Evolutionary conservation across 139 green algal genomes (phyloP).

Genomic region (Auxenochlorella pyrenoidosa): DNA sequence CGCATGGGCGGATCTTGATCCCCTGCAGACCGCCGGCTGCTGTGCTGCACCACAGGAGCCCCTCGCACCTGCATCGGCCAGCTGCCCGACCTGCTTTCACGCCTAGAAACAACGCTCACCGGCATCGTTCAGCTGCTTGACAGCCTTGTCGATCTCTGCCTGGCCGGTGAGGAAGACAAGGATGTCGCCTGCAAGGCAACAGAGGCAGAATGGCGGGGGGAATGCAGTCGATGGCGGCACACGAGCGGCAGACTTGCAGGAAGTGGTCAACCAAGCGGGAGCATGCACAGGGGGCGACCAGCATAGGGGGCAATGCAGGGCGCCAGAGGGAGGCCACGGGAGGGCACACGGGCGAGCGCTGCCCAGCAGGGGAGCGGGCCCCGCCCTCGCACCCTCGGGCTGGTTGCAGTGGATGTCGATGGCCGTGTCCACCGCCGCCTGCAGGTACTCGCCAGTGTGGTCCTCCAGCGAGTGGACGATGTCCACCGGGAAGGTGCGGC

Average conservation of each 20-base stretch:
- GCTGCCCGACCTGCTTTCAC: neutral
- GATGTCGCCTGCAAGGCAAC: slow-evolving; percentile 85
- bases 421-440: slow-evolving; percentile 79
- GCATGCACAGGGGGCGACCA: too few relatives aligned
- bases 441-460: slow-evolving; percentile 80
- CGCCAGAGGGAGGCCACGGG: too few relatives aligned
- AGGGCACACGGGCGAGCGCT: too few relatives aligned
- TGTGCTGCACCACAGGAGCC: too few relatives aligned
- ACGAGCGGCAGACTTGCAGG: too few relatives aligned
- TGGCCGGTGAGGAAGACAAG: slow-evolving; percentile 95
- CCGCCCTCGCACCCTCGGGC: slow-evolving; percentile 28
- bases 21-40: too few relatives aligned
- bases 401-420: slow-evolving; percentile 78
- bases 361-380: too few relatives aligned
- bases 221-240: too few relatives aligned
- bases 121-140: slow-evolving; percentile 69
- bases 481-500: slow-evolving; percentile 87
- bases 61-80: neutral
- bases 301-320: too few relatives aligned
- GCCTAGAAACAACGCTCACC: neutral
- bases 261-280: too few relatives aligned
- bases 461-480: slow-evolving; percentile 86
- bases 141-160: slow-evolving; percentile 89
- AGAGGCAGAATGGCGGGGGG: too few relatives aligned
- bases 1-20: too few relatives aligned